Conservation (phyloP, 768 basidiomycete genomes). For the Lepiota subincarnata region DNA sequence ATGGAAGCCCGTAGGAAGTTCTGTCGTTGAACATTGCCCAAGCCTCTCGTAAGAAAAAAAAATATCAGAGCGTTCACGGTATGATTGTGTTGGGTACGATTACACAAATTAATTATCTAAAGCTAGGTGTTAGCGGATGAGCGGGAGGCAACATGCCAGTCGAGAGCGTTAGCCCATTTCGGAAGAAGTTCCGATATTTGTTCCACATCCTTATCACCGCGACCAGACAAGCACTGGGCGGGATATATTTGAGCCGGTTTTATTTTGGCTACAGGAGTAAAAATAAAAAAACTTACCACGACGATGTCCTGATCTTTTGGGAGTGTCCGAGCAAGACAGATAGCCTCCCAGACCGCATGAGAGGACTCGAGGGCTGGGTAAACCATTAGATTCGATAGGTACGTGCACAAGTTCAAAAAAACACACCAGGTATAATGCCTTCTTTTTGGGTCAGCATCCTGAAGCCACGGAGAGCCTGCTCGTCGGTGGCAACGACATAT, state of each 20-base stretch:
- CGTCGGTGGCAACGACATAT: constrained; percentile 91
- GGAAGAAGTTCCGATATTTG: constrained; percentile 93
- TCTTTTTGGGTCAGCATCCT: constrained; percentile 87
- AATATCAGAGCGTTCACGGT: too few relatives aligned
- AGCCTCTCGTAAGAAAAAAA: too few relatives aligned
- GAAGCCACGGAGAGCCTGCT: constrained; percentile 91
- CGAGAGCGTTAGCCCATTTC: constrained; percentile 90
- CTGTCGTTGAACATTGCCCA: too few relatives aligned
- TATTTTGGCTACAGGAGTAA: neutral
- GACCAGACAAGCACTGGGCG: constrained; percentile 81
- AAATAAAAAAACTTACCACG: constrained; percentile 64
- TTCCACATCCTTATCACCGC: constrained; percentile 97
- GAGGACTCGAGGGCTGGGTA: constrained; percentile 83
- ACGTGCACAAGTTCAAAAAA: neutral
- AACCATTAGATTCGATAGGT: neutral
- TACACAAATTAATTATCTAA: neutral
- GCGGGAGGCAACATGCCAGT: constrained; percentile 76
- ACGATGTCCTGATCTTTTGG: constrained; percentile 85
- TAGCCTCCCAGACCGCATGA: constrained; percentile 93
- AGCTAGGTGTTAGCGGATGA: constrained; percentile 12
- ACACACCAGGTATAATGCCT: constrained; percentile 91
- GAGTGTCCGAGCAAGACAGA: constrained; percentile 79
- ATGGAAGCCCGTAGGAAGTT: too few relatives aligned
- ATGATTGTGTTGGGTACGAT: neutral
- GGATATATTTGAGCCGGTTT: constrained; percentile 9